These are phyloP conservation scores for Yamadazyma sp. DNA, from an alignment of 1,139 yeast genomes.

Conservation along the genomic window DNA sequence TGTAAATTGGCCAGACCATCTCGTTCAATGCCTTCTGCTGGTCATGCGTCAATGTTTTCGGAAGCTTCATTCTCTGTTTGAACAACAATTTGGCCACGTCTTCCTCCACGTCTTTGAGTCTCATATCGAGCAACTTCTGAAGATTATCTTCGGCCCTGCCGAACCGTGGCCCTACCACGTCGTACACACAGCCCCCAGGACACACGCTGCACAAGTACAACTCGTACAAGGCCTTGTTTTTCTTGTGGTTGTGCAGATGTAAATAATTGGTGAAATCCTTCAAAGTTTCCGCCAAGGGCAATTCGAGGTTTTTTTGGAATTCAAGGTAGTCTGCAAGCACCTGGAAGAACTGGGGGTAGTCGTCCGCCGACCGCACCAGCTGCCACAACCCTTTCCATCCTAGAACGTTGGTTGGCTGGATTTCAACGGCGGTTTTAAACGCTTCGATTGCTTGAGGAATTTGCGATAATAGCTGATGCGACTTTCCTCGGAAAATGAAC, in stretches of 20 bases:
- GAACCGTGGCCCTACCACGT: slow-evolving; percentile 48
- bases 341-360: slow-evolving; percentile 49
- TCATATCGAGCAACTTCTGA: slow-evolving; percentile 47
- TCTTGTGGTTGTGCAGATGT: slow-evolving; percentile 31
- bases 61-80: slow-evolving; percentile 41
- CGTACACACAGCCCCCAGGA: slow-evolving; percentile 66
- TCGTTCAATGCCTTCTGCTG: slow-evolving; percentile 36
- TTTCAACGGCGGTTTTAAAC: slow-evolving; percentile 54
- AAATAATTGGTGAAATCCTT: slow-evolving; percentile 48
- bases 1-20: slow-evolving; percentile 50
- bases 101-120: slow-evolving; percentile 41
- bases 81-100: slow-evolving; percentile 26
- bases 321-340: slow-evolving; percentile 30
- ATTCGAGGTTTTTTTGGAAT: slow-evolving; percentile 22
- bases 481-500: slow-evolving; percentile 61
- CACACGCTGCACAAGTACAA: slow-evolving; percentile 51
- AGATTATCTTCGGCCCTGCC: slow-evolving; percentile 52
- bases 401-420: slow-evolving; percentile 54
- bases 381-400: slow-evolving; percentile 84
- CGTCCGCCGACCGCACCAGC: slow-evolving; percentile 33
- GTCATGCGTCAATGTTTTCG: slow-evolving; percentile 32
- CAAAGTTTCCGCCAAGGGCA: slow-evolving; percentile 44
- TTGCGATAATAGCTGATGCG: slow-evolving; percentile 45
- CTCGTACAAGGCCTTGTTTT: slow-evolving; percentile 35
- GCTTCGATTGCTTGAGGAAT: slow-evolving; percentile 44